These are phyloP conservation scores for Colletotrichum sp. DNA, from an alignment of 2,329 filamentous ascomycete genomes.

Conservation along the genomic window DNA sequence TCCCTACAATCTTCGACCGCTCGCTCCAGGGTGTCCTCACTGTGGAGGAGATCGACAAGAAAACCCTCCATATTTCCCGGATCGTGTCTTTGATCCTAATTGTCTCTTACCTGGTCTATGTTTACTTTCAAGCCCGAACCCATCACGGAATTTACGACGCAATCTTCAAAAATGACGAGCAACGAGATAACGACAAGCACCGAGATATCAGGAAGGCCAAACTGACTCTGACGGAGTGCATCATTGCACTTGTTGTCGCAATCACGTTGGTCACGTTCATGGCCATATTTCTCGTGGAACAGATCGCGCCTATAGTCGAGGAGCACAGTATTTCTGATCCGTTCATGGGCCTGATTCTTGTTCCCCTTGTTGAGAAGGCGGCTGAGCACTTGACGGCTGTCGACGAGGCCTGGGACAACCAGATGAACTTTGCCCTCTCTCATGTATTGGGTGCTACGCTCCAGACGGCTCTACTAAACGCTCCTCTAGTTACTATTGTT, in stretches of 20 bases:
- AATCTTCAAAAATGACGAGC: constrained; percentile 74
- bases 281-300: constrained; percentile 73
- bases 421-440: constrained; percentile 84
- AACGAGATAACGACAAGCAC: constrained; percentile 67
- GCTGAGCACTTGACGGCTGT: constrained; percentile 85
- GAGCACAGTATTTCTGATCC: constrained; percentile 52
- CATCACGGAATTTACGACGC: constrained; percentile 80
- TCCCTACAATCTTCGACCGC: constrained; percentile 62
- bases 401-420: constrained; percentile 83
- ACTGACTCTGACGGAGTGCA: constrained; percentile 76
- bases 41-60: constrained; percentile 46
- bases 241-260: constrained; percentile 68
- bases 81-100: constrained; percentile 74
- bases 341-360: constrained; percentile 74
- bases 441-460: constrained; percentile 88
- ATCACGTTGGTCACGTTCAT: constrained; percentile 75
- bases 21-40: constrained; percentile 31
- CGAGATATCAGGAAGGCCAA: constrained; percentile 67
- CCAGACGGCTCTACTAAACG: constrained; percentile 89
- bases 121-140: constrained; percentile 77
- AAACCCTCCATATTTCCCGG: constrained; percentile 71
- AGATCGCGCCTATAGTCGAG: constrained; percentile 68
- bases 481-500: constrained; percentile 80
- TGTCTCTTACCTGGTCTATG: constrained; percentile 68
- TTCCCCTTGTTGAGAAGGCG: constrained; percentile 84